Conservation (phyloP, 805 yeast genomes). For the Suhomyces sp. region DNA sequence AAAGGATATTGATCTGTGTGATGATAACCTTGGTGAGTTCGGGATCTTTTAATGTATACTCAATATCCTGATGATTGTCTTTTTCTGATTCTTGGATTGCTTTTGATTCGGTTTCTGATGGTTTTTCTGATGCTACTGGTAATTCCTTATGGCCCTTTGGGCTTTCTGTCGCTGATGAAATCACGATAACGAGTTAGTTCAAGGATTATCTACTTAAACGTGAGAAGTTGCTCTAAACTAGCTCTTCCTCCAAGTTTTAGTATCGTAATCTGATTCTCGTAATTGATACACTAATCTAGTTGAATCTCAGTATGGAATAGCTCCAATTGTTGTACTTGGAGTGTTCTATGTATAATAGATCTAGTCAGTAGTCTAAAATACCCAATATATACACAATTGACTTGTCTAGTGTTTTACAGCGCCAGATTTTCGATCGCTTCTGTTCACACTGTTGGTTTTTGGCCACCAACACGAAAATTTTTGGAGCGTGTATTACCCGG, state of each 20-base stretch:
- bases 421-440: neutral
- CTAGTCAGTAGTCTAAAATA: slow-evolving; percentile 41
- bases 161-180: slow-evolving; percentile 30
- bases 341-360: slow-evolving; percentile 21
- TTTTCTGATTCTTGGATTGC: slow-evolving; percentile 5
- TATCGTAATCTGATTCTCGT: neutral
- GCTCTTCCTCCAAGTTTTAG: neutral
- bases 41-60: slow-evolving; percentile 13
- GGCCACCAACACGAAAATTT: slow-evolving; percentile 13
- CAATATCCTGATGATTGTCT: neutral
- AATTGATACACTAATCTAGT: neutral
- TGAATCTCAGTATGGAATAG: neutral
- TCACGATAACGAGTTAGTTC: slow-evolving; percentile 26
- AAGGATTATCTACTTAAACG: neutral
- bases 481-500: slow-evolving; percentile 13
- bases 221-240: neutral
- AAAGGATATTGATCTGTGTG: slow-evolving; percentile 54
- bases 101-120: slow-evolving; percentile 3
- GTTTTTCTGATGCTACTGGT: slow-evolving; percentile 11
- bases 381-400: neutral
- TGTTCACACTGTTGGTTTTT: neutral
- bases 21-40: slow-evolving; percentile 40
- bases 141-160: slow-evolving; percentile 33
- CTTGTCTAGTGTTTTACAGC: neutral
- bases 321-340: neutral